Percentiles rank a stretch among this genome's conserved stretches.
Evolutionary conservation across 2,329 filamentous ascomycete genomes (phyloP).

Genomic region (Hymenoscyphus linearis): DNA sequence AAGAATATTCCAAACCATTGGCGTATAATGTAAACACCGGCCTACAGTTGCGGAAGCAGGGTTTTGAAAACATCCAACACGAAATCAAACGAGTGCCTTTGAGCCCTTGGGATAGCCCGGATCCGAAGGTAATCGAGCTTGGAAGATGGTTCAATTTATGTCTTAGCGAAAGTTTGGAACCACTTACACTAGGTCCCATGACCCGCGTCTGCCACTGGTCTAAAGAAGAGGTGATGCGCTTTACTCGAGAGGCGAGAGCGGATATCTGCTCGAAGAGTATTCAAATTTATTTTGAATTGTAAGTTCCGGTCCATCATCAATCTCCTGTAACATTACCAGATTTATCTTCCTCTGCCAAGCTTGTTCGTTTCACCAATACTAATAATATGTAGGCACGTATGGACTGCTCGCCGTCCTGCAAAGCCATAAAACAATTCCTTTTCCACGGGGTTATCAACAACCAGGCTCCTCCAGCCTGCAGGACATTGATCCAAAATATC

Average conservation of each 20-base stretch:
- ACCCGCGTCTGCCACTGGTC: slow-evolving; percentile 58
- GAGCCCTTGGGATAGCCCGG: slow-evolving; percentile 62
- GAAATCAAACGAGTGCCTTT: slow-evolving; percentile 63
- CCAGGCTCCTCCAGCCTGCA: not conserved
- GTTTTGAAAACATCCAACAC: slow-evolving; percentile 76
- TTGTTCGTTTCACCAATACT: not conserved
- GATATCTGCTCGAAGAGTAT: slow-evolving; percentile 65
- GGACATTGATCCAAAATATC: not conserved
- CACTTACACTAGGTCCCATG: slow-evolving; percentile 68
- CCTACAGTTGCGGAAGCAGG: slow-evolving; percentile 58
- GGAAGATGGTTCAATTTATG: slow-evolving; percentile 81
- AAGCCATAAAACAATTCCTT: not conserved
- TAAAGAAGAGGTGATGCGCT: slow-evolving; percentile 53
- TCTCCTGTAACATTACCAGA: not conserved
- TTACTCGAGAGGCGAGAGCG: slow-evolving; percentile 57
- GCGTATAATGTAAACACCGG: slow-evolving; percentile 57
- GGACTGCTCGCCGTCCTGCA: slow-evolving; percentile 27
- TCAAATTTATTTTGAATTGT: slow-evolving; percentile 73
- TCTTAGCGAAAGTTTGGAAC: slow-evolving; percentile 67
- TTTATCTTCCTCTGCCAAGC: not conserved
- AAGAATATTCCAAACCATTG: slow-evolving; percentile 58
- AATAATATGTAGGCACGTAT: slow-evolving; percentile 26
- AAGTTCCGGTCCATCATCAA: slow-evolving; percentile 35
- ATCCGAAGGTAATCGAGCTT: slow-evolving; percentile 59
- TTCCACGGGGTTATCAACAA: not conserved